Conservation (phyloP, 768 basidiomycete species). For the Suillus spraguei region DNA sequence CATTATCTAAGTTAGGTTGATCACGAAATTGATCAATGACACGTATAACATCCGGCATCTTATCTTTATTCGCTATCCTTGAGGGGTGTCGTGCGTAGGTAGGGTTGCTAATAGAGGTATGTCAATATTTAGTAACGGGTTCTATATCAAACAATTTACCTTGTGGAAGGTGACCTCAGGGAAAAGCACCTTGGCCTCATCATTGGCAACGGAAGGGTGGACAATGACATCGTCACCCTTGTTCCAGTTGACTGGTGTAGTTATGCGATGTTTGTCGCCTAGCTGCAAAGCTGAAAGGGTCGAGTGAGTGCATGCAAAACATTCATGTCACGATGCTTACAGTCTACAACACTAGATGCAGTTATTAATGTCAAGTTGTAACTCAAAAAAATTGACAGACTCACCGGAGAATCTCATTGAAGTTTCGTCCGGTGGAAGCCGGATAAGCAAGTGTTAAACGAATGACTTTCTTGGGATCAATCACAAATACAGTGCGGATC, state of each 20-base stretch:
- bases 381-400: neutral
- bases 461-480: constrained; percentile 96
- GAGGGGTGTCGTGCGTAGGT: constrained; percentile 81
- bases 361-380: constrained; percentile 12
- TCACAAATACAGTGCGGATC: constrained; percentile 96
- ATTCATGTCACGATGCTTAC: constrained; percentile 31
- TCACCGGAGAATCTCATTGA: constrained; percentile 68
- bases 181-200: constrained; percentile 92
- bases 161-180: constrained; percentile 79
- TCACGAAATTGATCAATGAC: neutral
- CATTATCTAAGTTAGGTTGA: neutral
- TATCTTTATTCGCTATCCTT: constrained; percentile 22
- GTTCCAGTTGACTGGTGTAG: constrained; percentile 95
- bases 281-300: constrained; percentile 71
- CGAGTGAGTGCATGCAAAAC: neutral
- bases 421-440: constrained; percentile 94
- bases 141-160: constrained; percentile 41
- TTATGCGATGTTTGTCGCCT: constrained; percentile 81
- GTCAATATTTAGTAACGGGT: constrained; percentile 1
- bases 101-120: constrained; percentile 53
- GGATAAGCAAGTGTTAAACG: constrained; percentile 91
- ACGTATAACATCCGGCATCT: neutral
- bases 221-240: constrained; percentile 94
- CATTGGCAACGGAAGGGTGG: constrained; percentile 78
- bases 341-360: constrained; percentile 69